A percentile compares a stretch with the other conserved stretches of the same genome.
These are phyloP conservation scores for Apophysomyces variabilis DNA, from an alignment of 371 early-diverging fungal genomes.

Conservation along the genomic window DNA sequence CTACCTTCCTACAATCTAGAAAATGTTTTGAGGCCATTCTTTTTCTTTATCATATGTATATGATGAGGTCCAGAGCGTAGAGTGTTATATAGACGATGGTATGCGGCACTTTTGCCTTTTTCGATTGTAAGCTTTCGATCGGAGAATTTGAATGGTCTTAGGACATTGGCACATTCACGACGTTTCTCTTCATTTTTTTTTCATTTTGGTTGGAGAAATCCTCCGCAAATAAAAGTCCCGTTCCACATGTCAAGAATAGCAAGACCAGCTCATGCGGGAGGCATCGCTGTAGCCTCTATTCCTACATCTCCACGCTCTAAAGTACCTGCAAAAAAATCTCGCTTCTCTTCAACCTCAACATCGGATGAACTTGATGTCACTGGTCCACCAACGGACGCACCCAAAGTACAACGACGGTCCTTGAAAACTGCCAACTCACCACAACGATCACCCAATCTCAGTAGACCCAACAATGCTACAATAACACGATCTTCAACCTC, in stretches of 20 bases:
- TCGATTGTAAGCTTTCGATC: neutral
- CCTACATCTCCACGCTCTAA: conserved; percentile 1
- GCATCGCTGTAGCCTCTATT: conserved; percentile 4
- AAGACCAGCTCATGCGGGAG: conserved; percentile 17
- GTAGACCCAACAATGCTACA: neutral
- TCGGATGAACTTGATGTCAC: conserved; percentile 16
- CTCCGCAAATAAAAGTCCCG: neutral
- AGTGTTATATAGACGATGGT: too few species aligned
- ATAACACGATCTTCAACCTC: conserved; percentile 16
- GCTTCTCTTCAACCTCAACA: neutral
- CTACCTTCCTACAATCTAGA: too few species aligned
- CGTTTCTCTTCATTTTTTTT: neutral
- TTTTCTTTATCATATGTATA: too few species aligned
- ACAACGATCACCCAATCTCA: neutral
- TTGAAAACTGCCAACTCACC: conserved; percentile 9
- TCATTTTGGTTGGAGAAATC: neutral
- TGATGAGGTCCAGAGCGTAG: too few species aligned
- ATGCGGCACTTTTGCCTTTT: conserved; percentile 10
- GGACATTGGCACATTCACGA: neutral
- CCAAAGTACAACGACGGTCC: conserved; percentile 22
- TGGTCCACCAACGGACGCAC: conserved; percentile 21
- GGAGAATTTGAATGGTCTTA: conserved; percentile 8
- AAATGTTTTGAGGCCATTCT: too few species aligned
- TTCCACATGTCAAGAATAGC: conserved; percentile 22
- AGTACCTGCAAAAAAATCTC: conserved; percentile 1